phyloP scores from a whole-genome alignment of 2,329 filamentous ascomycete species.

The Epichloe scottii region DNA sequence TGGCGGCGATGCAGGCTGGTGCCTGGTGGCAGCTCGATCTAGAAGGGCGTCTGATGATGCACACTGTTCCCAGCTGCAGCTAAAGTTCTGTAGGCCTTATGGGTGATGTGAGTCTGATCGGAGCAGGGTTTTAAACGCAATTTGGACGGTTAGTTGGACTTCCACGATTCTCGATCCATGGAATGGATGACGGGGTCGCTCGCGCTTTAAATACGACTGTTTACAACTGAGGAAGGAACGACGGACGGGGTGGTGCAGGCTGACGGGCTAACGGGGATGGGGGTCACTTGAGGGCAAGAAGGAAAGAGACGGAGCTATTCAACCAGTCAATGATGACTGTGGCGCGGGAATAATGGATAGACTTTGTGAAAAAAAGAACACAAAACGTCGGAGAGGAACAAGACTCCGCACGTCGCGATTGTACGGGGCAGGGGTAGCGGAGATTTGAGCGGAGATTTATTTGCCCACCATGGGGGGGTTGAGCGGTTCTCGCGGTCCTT shows the following conservation, averaged over 20 bases:
- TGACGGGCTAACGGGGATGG: background rate
- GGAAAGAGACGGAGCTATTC: background rate
- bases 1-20: constrained; percentile 3
- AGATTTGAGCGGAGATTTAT: background rate
- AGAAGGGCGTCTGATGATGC: background rate
- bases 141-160: too few relatives aligned
- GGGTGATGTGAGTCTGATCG: too few relatives aligned
- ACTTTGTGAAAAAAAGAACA: background rate
- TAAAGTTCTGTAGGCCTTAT: too few relatives aligned
- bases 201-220: background rate
- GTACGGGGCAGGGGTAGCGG: background rate
- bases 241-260: background rate
- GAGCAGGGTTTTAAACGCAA: too few relatives aligned
- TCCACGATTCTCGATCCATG: too few relatives aligned
- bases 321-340: background rate
- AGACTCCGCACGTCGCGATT: background rate
- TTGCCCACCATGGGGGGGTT: too few relatives aligned
- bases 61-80: background rate
- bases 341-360: background rate
- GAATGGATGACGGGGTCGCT: too few relatives aligned
- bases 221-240: background rate
- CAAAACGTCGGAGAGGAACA: background rate
- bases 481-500: too few relatives aligned
- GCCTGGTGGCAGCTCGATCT: background rate
- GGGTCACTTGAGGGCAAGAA: background rate